phyloP scores from a whole-genome alignment of 495 filamentous ascomycete species.

The Pyrenula massariospora region DNA sequence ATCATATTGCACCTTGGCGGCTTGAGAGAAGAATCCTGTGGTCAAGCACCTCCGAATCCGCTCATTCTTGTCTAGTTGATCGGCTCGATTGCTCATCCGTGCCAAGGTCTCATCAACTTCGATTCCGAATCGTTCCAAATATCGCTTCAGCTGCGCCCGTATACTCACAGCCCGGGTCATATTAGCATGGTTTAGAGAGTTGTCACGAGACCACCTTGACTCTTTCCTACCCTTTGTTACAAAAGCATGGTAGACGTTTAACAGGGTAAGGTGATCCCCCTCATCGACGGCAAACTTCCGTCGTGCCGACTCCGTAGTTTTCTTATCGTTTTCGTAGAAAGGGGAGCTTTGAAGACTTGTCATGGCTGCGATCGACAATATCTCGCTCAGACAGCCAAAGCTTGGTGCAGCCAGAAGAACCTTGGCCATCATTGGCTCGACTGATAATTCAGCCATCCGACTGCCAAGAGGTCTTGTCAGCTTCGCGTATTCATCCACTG shows the following conservation, averaged over 20 bases:
- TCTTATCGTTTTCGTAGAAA: slow-evolving; percentile 71
- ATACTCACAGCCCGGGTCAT: slow-evolving; percentile 78
- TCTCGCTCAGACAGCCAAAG: slow-evolving; percentile 73
- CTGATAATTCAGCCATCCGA: slow-evolving; percentile 88
- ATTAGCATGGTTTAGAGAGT: slow-evolving; percentile 75
- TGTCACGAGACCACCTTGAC: slow-evolving; percentile 73
- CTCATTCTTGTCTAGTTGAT: slow-evolving; percentile 42
- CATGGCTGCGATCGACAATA: slow-evolving; percentile 92
- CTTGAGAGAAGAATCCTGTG: slow-evolving; percentile 88
- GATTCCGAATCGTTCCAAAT: slow-evolving; percentile 77
- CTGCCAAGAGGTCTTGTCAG: slow-evolving; percentile 77
- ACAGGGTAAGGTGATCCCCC: slow-evolving; percentile 86
- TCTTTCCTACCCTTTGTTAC: slow-evolving; percentile 78
- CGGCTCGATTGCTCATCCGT: slow-evolving; percentile 13
- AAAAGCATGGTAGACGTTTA: slow-evolving; percentile 91
- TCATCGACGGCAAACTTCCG: slow-evolving; percentile 87
- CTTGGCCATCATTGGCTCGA: slow-evolving; percentile 96
- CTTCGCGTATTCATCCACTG: slow-evolving; percentile 81
- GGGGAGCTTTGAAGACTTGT: slow-evolving; percentile 70
- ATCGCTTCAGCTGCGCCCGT: slow-evolving; percentile 72
- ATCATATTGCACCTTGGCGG: slow-evolving; percentile 90
- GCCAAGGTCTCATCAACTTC: slow-evolving; percentile 48
- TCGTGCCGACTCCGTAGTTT: slow-evolving; percentile 55
- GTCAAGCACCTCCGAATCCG: slow-evolving; percentile 79
- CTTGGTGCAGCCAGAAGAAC: slow-evolving; percentile 66